Evolutionary conservation across 2,329 filamentous ascomycete species (phyloP), one percentile per base, ranked within the genome.

Genomic region (Arthrobotrys iridis): DNA sequence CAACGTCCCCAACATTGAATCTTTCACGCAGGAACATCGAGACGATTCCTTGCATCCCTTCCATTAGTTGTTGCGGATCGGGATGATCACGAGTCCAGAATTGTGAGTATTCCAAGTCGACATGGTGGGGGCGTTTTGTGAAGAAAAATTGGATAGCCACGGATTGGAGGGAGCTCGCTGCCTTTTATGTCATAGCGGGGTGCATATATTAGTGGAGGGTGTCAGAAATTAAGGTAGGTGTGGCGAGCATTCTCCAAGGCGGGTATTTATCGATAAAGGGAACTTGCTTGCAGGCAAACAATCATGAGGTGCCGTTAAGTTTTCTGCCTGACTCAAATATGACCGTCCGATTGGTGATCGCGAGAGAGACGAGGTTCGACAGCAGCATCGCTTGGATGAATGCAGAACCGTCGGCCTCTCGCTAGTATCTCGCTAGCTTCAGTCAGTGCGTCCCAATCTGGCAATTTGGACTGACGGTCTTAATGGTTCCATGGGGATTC

Each of bases 251-350:
- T 43, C 50, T 62, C 57, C 62, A 57, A 62, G 62, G 70, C 70
- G 70, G 70, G 62, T 74, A 66, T 74, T 74, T 74, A 74, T 74
- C 70, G 70, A 74, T 74, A 74, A 74, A 74, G 48, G 28, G 35
- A 33, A 59, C 30, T 58, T 48, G 41, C 45, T 58, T 65, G 60
- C 60, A 52, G 20, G 60, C 64, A 45, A 68, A 68, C 41, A 37
- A 35, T 37, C 30, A 35, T 55, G 48, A 48, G 26, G 48, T 20
- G 45, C n/a, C 15, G 52, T 43, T 55, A 11, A 41, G n/a, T n/a
- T n/a, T 46, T 33, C 41, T 68, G 20, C 41, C 55, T 60, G 52
- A 66, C 62, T 55, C 55, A 37, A 50, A 68, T 57, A 48, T 43
- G 43, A 28, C 33, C 6, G 46, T 57, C 18, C 45, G 62, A 45